Conservation (phyloP, 208 protist species). For the Angomonas ambiguus region DNA sequence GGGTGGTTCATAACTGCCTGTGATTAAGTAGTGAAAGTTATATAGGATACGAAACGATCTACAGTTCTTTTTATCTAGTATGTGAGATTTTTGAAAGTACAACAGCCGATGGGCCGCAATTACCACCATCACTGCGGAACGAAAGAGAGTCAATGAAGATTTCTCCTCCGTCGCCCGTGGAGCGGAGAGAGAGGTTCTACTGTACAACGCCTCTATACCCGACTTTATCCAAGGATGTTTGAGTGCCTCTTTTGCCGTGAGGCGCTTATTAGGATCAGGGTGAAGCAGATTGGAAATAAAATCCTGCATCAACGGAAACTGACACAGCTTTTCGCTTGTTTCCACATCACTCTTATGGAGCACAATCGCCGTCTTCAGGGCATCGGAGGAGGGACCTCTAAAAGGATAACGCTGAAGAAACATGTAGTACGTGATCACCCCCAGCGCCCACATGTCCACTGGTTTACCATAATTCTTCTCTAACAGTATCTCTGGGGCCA, state of each 20-base stretch:
- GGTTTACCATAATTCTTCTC: constrained; percentile 83
- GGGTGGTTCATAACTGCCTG: constrained; percentile 34
- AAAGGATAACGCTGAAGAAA: constrained; percentile 80
- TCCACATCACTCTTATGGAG: constrained; percentile 11
- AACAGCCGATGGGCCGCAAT: constrained; percentile 62
- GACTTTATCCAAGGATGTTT: constrained; percentile 83
- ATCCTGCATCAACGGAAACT: constrained; percentile 51
- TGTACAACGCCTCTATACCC: constrained; percentile 18
- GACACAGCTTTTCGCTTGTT: constrained; percentile 13
- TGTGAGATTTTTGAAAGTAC: constrained; percentile 46
- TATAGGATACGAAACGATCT: constrained; percentile 37
- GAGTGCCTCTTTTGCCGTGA: constrained; percentile 81
- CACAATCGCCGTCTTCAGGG: constrained; percentile 44
- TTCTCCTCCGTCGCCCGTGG: not conserved
- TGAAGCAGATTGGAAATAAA: constrained; percentile 77
- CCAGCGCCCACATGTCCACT: constrained; percentile 91
- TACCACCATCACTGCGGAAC: constrained; percentile 40
- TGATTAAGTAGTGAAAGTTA: constrained; percentile 64
- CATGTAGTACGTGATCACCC: constrained; percentile 87
- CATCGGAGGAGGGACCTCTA: constrained; percentile 28
- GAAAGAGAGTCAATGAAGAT: constrained; percentile 24
- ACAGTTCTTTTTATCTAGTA: constrained; percentile 43
- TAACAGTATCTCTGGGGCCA: constrained; percentile 88
- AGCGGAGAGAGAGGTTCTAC: not conserved
- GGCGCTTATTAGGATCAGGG: constrained; percentile 53